Conservation (phyloP, 2,329 filamentous ascomycete species). For the Chaetomiaceae sp. region DNA sequence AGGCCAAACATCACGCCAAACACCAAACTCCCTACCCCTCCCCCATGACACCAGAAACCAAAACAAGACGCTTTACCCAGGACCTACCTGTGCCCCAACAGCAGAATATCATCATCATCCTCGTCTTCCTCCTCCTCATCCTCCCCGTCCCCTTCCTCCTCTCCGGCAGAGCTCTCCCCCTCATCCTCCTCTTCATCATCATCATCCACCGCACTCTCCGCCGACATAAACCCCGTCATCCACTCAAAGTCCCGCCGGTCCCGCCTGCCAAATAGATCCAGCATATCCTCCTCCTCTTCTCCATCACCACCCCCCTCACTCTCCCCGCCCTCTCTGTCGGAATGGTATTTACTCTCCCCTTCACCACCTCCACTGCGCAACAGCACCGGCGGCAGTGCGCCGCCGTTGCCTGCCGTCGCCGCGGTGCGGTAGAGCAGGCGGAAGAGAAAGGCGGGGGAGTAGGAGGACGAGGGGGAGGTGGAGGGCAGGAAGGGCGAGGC, state of each 20-base stretch:
- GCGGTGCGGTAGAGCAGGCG: constrained; percentile 6
- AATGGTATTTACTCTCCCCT: too few relatives aligned
- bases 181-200: constrained; percentile 41
- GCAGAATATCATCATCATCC: constrained; percentile 43
- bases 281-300: constrained; percentile 43
- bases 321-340: not conserved
- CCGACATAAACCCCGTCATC: constrained; percentile 25
- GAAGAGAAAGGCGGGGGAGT: constrained; percentile 8
- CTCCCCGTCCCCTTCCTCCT: constrained; percentile 39
- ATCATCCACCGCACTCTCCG: constrained; percentile 39
- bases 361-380: not conserved
- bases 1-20: too few relatives aligned
- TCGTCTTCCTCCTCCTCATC: constrained; percentile 34
- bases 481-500: not conserved
- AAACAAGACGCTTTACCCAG: not conserved
- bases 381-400: not conserved
- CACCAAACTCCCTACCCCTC: not conserved
- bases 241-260: constrained; percentile 28
- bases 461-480: constrained; percentile 5
- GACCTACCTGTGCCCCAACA: constrained; percentile 43
- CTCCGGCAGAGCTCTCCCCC: constrained; percentile 33
- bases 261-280: constrained; percentile 51
- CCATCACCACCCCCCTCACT: constrained; percentile 26
- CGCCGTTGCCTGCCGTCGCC: not conserved
- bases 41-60: not conserved